These are phyloP conservation scores for Wallacemonas sp. DNA, from an alignment of 208 protist genomes.

Conservation along the genomic window DNA sequence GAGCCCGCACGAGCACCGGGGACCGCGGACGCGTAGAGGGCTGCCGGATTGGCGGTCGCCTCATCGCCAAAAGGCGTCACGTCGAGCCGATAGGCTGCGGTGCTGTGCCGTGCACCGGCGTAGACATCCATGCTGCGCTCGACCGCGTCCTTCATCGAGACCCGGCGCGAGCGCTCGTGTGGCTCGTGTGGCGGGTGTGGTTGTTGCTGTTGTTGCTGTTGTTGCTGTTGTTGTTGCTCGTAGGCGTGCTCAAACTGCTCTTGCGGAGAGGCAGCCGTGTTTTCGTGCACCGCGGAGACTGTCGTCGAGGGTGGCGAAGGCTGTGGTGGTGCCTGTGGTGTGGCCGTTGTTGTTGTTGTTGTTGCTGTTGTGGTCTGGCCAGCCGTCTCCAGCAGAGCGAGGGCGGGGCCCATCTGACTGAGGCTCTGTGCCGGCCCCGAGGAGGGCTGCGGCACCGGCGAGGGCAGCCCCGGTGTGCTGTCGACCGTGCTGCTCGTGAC, in stretches of 20 bases:
- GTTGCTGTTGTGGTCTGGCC: neutral
- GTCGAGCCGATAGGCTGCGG: neutral
- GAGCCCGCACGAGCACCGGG: conserved; percentile 3
- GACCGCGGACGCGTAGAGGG: neutral
- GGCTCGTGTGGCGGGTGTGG: neutral
- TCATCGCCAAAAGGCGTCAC: neutral
- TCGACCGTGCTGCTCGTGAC: neutral
- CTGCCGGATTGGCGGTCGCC: neutral
- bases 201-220: neutral
- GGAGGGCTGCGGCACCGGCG: conserved; percentile 3
- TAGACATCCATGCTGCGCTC: conserved; percentile 14
- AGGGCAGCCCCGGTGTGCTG: conserved; percentile 4
- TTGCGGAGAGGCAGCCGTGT: too few species aligned
- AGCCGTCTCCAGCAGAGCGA: neutral
- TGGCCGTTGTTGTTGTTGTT: neutral
- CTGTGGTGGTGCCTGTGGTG: neutral
- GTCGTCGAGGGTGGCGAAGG: too few species aligned
- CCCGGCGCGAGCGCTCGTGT: neutral
- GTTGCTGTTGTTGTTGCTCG: neutral
- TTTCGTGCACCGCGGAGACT: too few species aligned
- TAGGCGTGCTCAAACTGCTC: neutral
- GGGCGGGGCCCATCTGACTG: neutral
- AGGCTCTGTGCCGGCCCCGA: neutral
- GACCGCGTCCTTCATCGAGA: conserved; percentile 5
- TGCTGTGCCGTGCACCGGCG: conserved; percentile 4